Evolutionary conservation across 495 filamentous ascomycete species (phyloP).

Genomic region (Cetradonia linearis): DNA sequence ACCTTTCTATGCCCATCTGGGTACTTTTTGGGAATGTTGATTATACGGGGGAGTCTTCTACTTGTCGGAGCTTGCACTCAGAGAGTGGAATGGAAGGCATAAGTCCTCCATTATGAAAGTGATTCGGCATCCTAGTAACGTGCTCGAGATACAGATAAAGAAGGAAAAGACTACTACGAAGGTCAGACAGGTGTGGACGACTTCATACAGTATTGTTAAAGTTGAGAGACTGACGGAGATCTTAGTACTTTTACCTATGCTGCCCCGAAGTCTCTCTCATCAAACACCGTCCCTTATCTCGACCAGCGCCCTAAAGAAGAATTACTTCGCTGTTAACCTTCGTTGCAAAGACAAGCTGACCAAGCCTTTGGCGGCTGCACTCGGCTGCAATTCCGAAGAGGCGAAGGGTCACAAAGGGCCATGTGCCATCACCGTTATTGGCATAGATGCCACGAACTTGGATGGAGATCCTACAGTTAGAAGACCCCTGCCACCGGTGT

Average conservation of each 20-base stretch:
- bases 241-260: slow-evolving; percentile 65
- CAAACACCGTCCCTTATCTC: slow-evolving; percentile 72
- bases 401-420: slow-evolving; percentile 31
- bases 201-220: not conserved
- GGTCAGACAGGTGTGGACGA: slow-evolving; percentile 49
- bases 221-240: not conserved
- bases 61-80: slow-evolving; percentile 55
- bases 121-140: slow-evolving; percentile 73
- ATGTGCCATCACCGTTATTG: slow-evolving; percentile 41
- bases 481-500: slow-evolving; percentile 59
- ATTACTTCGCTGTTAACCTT: slow-evolving; percentile 73
- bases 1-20: slow-evolving; percentile 58
- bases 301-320: slow-evolving; percentile 70
- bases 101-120: slow-evolving; percentile 75
- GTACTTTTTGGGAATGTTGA: slow-evolving; percentile 75
- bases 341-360: slow-evolving; percentile 65
- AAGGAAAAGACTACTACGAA: slow-evolving; percentile 67
- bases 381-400: slow-evolving; percentile 57
- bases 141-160: slow-evolving; percentile 78
- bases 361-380: slow-evolving; percentile 47
- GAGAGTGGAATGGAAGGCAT: slow-evolving; percentile 61
- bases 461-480: slow-evolving; percentile 59
- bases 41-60: slow-evolving; percentile 66
- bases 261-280: slow-evolving; percentile 70
- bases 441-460: slow-evolving; percentile 44